phyloP scores from a whole-genome alignment of 192 early-diverging fungal genomes.

The Dimargaris cristalligena region DNA sequence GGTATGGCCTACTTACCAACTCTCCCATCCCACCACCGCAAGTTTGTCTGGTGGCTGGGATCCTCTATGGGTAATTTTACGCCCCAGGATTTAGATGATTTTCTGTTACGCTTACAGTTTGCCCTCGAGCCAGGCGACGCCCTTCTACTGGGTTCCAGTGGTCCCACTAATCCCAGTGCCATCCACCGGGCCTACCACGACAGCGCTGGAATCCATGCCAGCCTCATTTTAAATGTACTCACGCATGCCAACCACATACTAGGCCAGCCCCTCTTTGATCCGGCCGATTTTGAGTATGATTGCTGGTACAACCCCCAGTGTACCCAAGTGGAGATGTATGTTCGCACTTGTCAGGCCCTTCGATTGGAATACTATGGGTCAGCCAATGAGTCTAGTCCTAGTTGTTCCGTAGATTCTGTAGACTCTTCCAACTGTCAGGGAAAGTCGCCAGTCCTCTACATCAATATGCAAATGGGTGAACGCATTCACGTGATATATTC shows the following conservation, averaged over 20 bases:
- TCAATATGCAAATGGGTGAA: constrained; percentile 54
- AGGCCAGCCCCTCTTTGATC: constrained; percentile 37
- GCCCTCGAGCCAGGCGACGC: constrained; percentile 51
- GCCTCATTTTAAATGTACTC: constrained; percentile 75
- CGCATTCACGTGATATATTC: constrained; percentile 78
- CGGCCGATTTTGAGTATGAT: constrained; percentile 47
- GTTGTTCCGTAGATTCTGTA: constrained; percentile 12
- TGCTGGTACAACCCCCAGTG: constrained; percentile 49
- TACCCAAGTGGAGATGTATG: constrained; percentile 70
- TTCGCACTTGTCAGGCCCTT: constrained; percentile 34
- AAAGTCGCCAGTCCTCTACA: no score
- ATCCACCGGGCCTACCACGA: constrained; percentile 80
- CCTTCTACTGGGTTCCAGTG: constrained; percentile 73
- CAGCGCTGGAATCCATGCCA: constrained; percentile 45
- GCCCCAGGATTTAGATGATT: constrained; percentile 44
- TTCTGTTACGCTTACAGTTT: constrained; percentile 39
- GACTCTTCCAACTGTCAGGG: no score
- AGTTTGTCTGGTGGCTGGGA: constrained; percentile 77
- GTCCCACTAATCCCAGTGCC: constrained; percentile 45
- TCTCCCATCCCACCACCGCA: constrained; percentile 31
- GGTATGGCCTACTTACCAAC: constrained; percentile 44
- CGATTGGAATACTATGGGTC: constrained; percentile 24
- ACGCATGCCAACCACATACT: constrained; percentile 59
- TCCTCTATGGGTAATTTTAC: constrained; percentile 72
- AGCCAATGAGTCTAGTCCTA: background rate